Evolutionary conservation across 192 early-diverging fungal genomes (phyloP), one percentile per base, ranked within the genome.

Genomic region (Linnemannia elongata): DNA sequence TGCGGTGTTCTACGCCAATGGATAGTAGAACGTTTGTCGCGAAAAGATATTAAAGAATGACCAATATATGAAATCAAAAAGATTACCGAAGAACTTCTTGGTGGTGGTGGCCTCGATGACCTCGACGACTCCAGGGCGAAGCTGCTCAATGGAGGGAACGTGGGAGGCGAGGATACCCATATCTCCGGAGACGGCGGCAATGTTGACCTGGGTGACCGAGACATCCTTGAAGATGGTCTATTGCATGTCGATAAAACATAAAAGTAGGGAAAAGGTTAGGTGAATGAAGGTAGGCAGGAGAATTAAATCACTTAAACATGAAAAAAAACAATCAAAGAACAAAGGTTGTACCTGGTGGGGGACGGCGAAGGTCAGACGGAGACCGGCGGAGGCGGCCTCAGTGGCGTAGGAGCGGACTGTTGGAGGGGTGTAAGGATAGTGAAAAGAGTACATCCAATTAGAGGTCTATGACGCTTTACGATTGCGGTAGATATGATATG

Each of bases 111-210:
- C 92, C 74, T 93, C 92, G 75, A 98, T 91, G 72, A 98, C 89
- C 90, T 97, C 97, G 63, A 99, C 80, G 49, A 97, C 91, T 68
- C 96, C 96, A 57, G 97, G 96, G 90, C 95, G 95, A 63, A 99
- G 94, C 93, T 99, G 96, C 89, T 97, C 96, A 75, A 99, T 96
- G 47, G 95, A 96, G n/a, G 97, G 96, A 52, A 99, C 97, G 93
- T 99, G 98, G 92, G 96, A 96, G 79, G 97, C 97, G 30, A 99
- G 94, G 80, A 99, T 96, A 97, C 98, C 98, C 94, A 99, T 96
- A 88, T 98, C 97, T 73, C 98, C 98, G 33, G 96, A 96, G 54
- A 95, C 94, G 30, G 97, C 95, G 41, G 96, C 92, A 82, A 99
- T 89, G 92, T 99, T 98, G 79, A 99, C 97, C 90, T 99, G 98